These are phyloP conservation scores for Holtermannia corniformis DNA, from an alignment of 768 basidiomycete genomes.

Conservation along the genomic window DNA sequence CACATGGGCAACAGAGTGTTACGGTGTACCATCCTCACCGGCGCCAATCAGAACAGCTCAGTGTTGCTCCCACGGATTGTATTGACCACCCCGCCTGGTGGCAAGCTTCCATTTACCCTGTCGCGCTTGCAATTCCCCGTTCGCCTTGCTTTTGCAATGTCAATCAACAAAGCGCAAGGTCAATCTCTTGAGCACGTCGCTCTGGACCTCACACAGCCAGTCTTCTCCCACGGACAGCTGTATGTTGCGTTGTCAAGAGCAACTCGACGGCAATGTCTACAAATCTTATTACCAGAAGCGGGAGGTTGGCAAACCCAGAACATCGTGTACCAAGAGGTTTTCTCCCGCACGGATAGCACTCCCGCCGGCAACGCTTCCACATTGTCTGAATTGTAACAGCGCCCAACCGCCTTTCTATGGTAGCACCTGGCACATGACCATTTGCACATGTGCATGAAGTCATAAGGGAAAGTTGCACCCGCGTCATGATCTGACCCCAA, in stretches of 20 bases:
- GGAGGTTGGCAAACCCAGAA: constrained; percentile 21
- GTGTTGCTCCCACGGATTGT: constrained; percentile 45
- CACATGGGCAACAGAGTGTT: constrained; percentile 42
- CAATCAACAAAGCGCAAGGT: constrained; percentile 50
- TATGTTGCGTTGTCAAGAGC: constrained; percentile 46
- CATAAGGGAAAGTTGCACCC: too few relatives aligned
- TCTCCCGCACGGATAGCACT: too few relatives aligned
- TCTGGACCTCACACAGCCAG: constrained; percentile 41
- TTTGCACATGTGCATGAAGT: too few relatives aligned
- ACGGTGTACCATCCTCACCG: constrained; percentile 41
- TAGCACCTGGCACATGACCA: too few relatives aligned
- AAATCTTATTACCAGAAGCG: constrained; percentile 29
- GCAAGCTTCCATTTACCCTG: constrained; percentile 29
- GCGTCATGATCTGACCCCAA: too few relatives aligned
- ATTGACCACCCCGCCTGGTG: constrained; percentile 27
- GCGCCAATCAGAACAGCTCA: constrained; percentile 40
- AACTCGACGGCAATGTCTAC: constrained; percentile 36
- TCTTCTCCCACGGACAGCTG: constrained; percentile 47
- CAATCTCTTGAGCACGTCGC: constrained; percentile 47
- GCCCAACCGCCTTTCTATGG: too few relatives aligned
- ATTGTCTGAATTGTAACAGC: too few relatives aligned
- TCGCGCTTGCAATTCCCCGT: constrained; percentile 45
- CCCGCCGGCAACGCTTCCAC: too few relatives aligned
- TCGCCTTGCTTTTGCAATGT: constrained; percentile 46
- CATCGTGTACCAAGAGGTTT: constrained; percentile 38